Evolutionary conservation across 768 basidiomycete genomes (phyloP).

Genomic region (Mycena rebaudengoi): DNA sequence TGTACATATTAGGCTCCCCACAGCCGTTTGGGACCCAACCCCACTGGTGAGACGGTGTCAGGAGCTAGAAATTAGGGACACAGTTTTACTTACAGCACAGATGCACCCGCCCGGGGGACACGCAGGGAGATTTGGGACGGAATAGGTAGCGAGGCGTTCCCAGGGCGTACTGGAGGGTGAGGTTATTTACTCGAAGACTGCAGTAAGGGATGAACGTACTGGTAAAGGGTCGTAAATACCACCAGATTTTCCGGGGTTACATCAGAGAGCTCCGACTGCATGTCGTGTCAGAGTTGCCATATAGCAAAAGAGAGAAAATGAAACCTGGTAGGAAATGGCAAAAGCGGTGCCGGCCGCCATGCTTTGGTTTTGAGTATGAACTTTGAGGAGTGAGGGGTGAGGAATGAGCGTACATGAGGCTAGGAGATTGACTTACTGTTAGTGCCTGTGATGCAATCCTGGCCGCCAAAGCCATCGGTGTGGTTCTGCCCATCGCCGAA

Average conservation of each 20-base stretch:
- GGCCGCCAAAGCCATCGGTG: constrained; percentile 33
- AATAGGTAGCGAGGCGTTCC: constrained; percentile 51
- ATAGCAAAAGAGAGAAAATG: background rate
- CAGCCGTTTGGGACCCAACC: constrained; percentile 51
- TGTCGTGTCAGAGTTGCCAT: background rate
- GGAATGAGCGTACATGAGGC: background rate
- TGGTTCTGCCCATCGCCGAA: constrained; percentile 47
- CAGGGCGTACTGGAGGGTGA: constrained; percentile 48
- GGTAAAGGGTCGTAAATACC: constrained; percentile 50
- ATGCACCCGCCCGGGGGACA: constrained; percentile 55
- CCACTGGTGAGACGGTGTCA: constrained; percentile 40
- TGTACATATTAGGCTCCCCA: constrained; percentile 57
- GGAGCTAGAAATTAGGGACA: background rate
- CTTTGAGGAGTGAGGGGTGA: constrained; percentile 37
- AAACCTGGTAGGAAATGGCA: constrained; percentile 51
- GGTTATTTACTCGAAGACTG: background rate
- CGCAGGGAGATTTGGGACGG: constrained; percentile 52
- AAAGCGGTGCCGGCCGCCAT: constrained; percentile 58
- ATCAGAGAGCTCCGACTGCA: constrained; percentile 44
- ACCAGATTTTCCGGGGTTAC: constrained; percentile 54
- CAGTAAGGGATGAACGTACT: constrained; percentile 36
- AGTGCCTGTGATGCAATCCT: constrained; percentile 42
- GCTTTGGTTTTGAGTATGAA: constrained; percentile 54
- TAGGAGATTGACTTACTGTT: constrained; percentile 41
- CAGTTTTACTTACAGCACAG: constrained; percentile 48